Evolutionary conservation across 129 eudicot genomes (phyloP).

Genomic region (Arctium lappa): DNA sequence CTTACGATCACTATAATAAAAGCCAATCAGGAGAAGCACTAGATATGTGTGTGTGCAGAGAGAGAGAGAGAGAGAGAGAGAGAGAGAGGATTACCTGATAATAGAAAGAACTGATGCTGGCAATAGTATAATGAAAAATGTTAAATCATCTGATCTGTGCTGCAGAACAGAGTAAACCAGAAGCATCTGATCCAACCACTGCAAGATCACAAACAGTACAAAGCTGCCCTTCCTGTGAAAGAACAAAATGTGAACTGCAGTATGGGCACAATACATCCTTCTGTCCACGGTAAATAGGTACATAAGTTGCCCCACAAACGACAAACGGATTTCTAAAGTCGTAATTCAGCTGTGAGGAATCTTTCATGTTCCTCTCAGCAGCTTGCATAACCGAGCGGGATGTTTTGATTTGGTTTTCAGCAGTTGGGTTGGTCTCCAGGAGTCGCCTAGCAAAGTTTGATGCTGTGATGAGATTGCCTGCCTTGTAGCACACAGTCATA

Average conservation of each 20-base stretch:
- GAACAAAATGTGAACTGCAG: conserved; percentile 9
- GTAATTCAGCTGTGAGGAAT: conserved; percentile 39
- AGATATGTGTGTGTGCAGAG: not conserved
- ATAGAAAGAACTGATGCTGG: not conserved
- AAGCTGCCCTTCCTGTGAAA: conserved; percentile 2
- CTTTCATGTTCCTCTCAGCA: conserved; percentile 55
- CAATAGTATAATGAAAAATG: not conserved
- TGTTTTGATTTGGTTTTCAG: conserved; percentile 39
- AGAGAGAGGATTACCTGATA: not conserved
- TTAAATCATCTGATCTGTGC: not conserved
- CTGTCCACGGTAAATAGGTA: not conserved
- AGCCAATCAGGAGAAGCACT: not conserved
- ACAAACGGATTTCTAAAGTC: conserved; percentile 56
- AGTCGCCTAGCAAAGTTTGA: conserved; percentile 54
- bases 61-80: not conserved
- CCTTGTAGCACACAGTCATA: conserved; percentile 46
- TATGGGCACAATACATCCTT: not conserved
- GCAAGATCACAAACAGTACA: conserved; percentile 12
- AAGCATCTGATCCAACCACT: conserved; percentile 4
- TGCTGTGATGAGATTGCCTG: conserved; percentile 41
- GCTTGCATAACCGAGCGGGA: conserved; percentile 55
- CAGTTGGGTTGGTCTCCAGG: conserved; percentile 49
- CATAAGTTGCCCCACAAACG: not conserved
- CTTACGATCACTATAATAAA: not conserved
- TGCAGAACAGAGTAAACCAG: conserved; percentile 5